Conservation (phyloP, 2,329 filamentous ascomycete species). For the Aspergillus hortae region DNA sequence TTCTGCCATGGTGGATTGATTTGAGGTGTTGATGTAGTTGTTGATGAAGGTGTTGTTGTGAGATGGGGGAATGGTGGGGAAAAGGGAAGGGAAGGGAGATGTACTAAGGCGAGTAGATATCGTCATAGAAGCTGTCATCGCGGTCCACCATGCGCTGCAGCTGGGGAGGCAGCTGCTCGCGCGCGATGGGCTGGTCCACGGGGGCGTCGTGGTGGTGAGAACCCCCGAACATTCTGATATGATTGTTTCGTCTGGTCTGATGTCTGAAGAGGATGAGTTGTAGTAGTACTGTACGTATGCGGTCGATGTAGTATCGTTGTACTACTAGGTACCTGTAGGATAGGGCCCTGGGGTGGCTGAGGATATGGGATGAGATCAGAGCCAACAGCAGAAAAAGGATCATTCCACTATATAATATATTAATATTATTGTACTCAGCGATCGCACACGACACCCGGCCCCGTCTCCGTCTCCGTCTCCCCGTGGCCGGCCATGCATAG, state of each 20-base stretch:
- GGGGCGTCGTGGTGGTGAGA: constrained; percentile 22
- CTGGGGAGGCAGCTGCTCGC: constrained; percentile 51
- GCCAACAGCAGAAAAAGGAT: neutral
- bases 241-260: neutral
- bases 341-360: neutral
- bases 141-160: constrained; percentile 56
- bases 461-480: no score
- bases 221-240: constrained; percentile 28
- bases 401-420: neutral
- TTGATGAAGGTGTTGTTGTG: no score
- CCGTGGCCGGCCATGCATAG: neutral
- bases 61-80: neutral
- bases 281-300: no score
- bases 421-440: neutral
- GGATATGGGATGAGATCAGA: neutral
- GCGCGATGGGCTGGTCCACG: constrained; percentile 39
- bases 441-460: constrained; percentile 1
- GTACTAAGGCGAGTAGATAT: constrained; percentile 75
- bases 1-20: no score
- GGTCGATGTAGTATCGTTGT: no score
- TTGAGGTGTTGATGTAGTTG: no score
- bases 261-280: neutral
- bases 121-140: constrained; percentile 72
- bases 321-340: no score
- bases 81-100: constrained; percentile 30